Base-by-base conservation (phyloP, 148 eudicot species). In the Rhododendron kiyosumense region DNA sequence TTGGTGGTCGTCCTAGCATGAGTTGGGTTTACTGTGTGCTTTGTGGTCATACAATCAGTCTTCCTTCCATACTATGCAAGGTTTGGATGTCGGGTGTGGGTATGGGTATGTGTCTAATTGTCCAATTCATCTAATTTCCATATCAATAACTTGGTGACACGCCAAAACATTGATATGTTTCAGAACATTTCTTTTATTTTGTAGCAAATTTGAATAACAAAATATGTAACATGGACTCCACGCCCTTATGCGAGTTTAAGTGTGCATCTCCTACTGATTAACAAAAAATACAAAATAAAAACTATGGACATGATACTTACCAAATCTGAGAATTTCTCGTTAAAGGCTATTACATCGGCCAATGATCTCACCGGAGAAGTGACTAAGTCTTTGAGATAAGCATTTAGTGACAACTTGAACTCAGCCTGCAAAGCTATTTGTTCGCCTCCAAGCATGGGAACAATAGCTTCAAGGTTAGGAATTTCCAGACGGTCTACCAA, bases 371-470 rank as follows among this genome's bases (percentile, higher is more conserved):
- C 91, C 0, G 83, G 83, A 32, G 90, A 89, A 48, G 90, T 84
- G 83, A 34, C 51, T 5, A 78, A 45, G 59, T 88, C 84, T 81
- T 87, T 81, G 54, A 91, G 41, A 80, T 90, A 91, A 46, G 84
- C 85, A 77, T 91, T 89, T 26, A 91, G 15, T 12, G 87, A 85
- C 7, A 78, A 36, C 84, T 91, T 91, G 89, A 90, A 91, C 41
- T 91, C 91, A 20, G 89, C 88, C 57, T 63, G 22, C 65, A 86
- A 2, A 26, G 85, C 87, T 45, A 71, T 20, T 43, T 7, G 28
- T 81, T 89, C 89, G 3, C 90, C 92, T 75, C 85, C 86, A 10
- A 18, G 28, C 28, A n/a, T 32, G 45, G 84, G 36, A 80, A 77
- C 36, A 78, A 90, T 3, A 30, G 85, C 86, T 22, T 88, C 84